Conservation (phyloP, 2,329 filamentous ascomycete genomes). For the Orbilia brochopaga region DNA sequence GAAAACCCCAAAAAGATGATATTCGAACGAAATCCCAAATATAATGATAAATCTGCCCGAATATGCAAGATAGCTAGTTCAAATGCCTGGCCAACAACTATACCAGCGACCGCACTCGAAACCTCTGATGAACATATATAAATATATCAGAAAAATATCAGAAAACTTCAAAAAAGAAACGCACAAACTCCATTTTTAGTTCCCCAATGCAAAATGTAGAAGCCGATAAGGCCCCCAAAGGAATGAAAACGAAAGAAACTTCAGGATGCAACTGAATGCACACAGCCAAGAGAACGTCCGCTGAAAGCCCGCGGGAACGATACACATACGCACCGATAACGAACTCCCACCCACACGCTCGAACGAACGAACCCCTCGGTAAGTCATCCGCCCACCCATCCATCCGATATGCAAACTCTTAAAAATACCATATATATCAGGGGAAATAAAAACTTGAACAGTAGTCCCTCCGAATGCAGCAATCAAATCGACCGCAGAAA, state of each 20-base stretch:
- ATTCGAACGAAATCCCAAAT: too few relatives aligned
- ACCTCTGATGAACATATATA: too few relatives aligned
- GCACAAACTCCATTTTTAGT: constrained; percentile 41
- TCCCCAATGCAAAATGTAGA: constrained; percentile 21
- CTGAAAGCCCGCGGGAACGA: too few relatives aligned
- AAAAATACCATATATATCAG: neutral
- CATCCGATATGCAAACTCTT: neutral
- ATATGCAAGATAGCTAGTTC: too few relatives aligned
- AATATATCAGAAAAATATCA: constrained; percentile 5
- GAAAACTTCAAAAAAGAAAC: constrained; percentile 15
- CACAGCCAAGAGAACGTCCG: too few relatives aligned
- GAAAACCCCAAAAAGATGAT: too few relatives aligned
- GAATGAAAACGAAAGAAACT: constrained; percentile 20
- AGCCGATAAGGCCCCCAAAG: neutral
- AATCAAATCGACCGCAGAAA: constrained; percentile 6
- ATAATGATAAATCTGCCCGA: too few relatives aligned
- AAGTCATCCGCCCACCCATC: too few relatives aligned
- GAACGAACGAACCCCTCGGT: neutral
- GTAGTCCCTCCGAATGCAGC: constrained; percentile 32
- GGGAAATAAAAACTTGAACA: constrained; percentile 11
- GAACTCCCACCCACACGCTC: too few relatives aligned
- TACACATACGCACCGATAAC: too few relatives aligned
- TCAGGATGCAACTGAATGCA: neutral
- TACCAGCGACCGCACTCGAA: too few relatives aligned
- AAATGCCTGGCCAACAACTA: too few relatives aligned